Percentiles rank a stretch among this genome's conserved stretches.
Evolutionary conservation across 176 grass and related monocot species (phyloP).

Genomic region (Oryza coarctata): DNA sequence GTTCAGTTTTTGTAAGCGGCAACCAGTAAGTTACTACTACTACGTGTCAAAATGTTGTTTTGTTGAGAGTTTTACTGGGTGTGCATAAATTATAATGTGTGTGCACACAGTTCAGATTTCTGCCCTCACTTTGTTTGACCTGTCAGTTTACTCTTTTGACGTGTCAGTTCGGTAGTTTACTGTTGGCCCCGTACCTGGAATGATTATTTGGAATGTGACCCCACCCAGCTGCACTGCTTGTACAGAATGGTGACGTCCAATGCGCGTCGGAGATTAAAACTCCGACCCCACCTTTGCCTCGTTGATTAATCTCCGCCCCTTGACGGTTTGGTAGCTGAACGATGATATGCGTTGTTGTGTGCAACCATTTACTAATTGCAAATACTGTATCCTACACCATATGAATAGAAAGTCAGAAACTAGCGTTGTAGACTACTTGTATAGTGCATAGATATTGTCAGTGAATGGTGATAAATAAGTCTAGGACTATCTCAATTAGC

Average conservation of each 20-base stretch:
- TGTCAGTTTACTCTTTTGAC: conserved; percentile 22
- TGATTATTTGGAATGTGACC: neutral
- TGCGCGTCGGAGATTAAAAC: too few species aligned
- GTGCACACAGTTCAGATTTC: neutral
- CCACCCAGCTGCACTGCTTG: neutral
- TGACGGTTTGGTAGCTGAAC: too few species aligned
- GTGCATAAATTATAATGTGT: neutral
- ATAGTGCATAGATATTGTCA: too few species aligned
- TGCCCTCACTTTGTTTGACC: neutral
- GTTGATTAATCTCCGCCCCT: too few species aligned
- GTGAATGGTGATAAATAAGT: neutral
- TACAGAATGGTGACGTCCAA: neutral
- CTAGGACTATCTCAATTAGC: neutral
- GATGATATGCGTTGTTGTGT: too few species aligned
- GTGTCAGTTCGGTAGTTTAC: conserved; percentile 19
- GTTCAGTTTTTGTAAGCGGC: neutral
- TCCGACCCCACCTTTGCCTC: too few species aligned
- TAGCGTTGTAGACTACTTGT: too few species aligned
- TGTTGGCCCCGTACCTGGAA: neutral
- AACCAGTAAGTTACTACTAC: neutral
- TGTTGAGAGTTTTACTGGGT: neutral
- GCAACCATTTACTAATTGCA: too few species aligned
- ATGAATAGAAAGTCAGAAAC: too few species aligned
- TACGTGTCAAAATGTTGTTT: neutral
- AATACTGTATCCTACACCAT: too few species aligned